Conservation (phyloP, 2,329 filamentous ascomycete species). For the Hysterium pulicare region DNA sequence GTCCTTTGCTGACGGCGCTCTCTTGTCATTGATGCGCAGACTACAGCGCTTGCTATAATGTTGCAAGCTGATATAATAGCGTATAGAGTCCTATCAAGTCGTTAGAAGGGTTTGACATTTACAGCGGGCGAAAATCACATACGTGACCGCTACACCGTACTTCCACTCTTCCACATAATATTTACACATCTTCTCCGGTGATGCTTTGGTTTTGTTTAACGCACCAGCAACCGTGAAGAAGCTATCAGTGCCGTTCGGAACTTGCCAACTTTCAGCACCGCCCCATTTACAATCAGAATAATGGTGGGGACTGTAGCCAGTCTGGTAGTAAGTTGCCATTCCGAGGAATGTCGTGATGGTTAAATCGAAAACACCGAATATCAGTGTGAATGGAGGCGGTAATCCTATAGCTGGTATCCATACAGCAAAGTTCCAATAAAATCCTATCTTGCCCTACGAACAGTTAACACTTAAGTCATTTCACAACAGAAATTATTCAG, state of each 20-base stretch:
- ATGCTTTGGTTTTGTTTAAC: slow-evolving; percentile 18
- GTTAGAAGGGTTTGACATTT: not conserved
- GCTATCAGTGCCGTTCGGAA: slow-evolving; percentile 18
- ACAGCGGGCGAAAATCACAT: slow-evolving; percentile 5
- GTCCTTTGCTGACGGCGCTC: slow-evolving; percentile 2
- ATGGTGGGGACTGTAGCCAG: slow-evolving; percentile 7
- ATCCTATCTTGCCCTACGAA: slow-evolving; percentile 8
- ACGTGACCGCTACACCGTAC: slow-evolving; percentile 18
- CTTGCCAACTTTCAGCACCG: slow-evolving; percentile 10
- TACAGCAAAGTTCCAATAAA: slow-evolving; percentile 13
- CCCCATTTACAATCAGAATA: slow-evolving; percentile 4
- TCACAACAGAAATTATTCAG: not conserved
- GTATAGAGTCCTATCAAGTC: not conserved
- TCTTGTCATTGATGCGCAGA: not conserved
- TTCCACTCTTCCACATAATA: slow-evolving; percentile 21
- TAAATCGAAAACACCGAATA: slow-evolving; percentile 12
- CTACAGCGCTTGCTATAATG: not conserved
- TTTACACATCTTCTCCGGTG: slow-evolving; percentile 18
- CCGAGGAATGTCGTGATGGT: slow-evolving; percentile 6
- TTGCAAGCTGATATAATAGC: slow-evolving; percentile 2
- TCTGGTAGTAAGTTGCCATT: slow-evolving; percentile 7
- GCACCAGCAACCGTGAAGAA: slow-evolving; percentile 24
- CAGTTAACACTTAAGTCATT: not conserved
- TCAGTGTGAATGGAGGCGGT: slow-evolving; percentile 9
- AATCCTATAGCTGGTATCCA: slow-evolving; percentile 12